Conservation (phyloP, 1,284 basidiomycete genomes). For the Trametes pubescens region DNA sequence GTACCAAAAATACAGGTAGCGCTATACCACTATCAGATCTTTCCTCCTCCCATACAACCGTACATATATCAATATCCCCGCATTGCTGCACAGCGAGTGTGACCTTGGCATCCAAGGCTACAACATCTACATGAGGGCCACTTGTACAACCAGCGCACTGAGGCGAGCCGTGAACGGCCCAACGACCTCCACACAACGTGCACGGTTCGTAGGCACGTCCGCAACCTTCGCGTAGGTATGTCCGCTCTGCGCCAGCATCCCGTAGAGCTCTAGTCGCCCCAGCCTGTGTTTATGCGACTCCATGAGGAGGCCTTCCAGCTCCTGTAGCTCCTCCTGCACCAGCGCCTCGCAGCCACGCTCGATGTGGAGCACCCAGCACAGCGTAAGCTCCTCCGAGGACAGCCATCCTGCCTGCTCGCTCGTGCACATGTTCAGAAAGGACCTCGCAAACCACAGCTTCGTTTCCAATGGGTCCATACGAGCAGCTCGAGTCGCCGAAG, state of each 20-base stretch:
- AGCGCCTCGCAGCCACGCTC: neutral
- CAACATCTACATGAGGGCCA: neutral
- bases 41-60: too few species aligned
- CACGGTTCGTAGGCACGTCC: constrained; percentile 1
- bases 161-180: neutral
- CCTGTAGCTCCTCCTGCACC: neutral
- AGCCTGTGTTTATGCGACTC: neutral
- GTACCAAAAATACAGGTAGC: too few species aligned
- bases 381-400: neutral
- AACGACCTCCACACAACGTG: neutral
- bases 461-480: neutral
- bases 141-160: neutral
- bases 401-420: neutral
- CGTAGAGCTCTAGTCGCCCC: neutral
- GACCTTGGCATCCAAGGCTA: neutral
- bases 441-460: neutral
- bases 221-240: neutral
- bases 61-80: too few species aligned
- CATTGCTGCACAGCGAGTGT: neutral
- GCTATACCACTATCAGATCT: too few species aligned
- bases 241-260: neutral
- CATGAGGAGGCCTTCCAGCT: neutral
- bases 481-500: constrained; percentile 9
- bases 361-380: constrained; percentile 30
- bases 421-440: neutral